Evolutionary conservation across 768 basidiomycete genomes (phyloP), one percentile per base, ranked within the genome.

Genomic region (Serendipita sp.): DNA sequence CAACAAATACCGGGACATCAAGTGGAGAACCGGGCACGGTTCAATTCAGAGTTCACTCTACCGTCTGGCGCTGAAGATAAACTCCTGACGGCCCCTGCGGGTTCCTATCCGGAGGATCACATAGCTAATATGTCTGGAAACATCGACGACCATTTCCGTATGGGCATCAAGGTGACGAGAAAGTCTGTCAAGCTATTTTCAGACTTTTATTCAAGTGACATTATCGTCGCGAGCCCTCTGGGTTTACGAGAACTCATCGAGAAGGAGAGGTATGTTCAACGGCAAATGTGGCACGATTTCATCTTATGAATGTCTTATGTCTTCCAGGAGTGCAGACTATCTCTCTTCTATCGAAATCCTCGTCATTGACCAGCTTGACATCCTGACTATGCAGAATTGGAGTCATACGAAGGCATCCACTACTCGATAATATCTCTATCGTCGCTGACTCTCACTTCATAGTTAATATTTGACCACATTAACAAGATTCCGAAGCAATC

Each of bases 321-420:
- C 7, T 60, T n/a, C 48, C 63, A 91, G 90, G 70, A 88, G 79
- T 67, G 84, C 83, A 11, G 96, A 99, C 73, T 92, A 95, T 71
- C 76, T 99, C 60, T 90, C 90, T 11, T 95, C 92, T 2, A 88
- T 99, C 62, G 96, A 99, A 70, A 73, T 98, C 3, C 74, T 92
- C 22, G 74, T 98, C n/a, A 78, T 90, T 16, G 96, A 98, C 71
- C 93, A 96, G 69, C 77, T 90, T 77, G 92, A 98, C 71, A 86
- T 86, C 2, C 79, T 98, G 68, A 80, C 82, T 2, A 98, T 98
- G 96, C 96, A 98, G 75, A 99, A 99, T 68, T 99, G 96, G 96
- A 93, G 97, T 42, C 96, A 98, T 69, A 80, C 93, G 20, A 90
- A 96, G 79, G 94, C 90, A 70, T 69, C 22, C 3, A 4, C 20